Base-by-base conservation (phyloP, 1,284 basidiomycete genomes). In the Flammula alnicola region DNA sequence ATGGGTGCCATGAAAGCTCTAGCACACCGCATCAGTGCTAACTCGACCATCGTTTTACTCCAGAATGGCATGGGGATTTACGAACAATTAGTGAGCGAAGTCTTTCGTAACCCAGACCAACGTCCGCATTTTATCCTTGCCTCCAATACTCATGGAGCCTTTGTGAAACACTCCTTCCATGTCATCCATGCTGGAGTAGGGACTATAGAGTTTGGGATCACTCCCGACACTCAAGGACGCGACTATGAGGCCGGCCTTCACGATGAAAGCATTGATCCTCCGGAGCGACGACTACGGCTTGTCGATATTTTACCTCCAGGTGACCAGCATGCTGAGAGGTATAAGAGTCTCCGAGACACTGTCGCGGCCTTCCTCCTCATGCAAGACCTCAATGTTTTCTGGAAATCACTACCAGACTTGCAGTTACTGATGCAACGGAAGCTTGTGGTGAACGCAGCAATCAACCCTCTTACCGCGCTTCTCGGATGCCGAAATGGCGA, bases 61-160 rank as follows among this genome's bases (percentile, higher is more conserved):
- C 92, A 97, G 65, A 98, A 98, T 66, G 95, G 87, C 66, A 76
- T 97, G 86, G 95, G 94, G 12, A 76, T 96, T 11, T 90, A 95
- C 67, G 95, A 98, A 61, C 72, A 83, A 54, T 76, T 98, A 44
- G 67, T 92, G 35, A 67, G 74, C 11, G 66, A 77, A 12, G 62
- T 93, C 38, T 99, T 95, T 72, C 85, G 79, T 31, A 86, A 94
- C 62, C 80, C 85, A 7, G 64, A 72, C 11, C 71, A 74, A 17
- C 83, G 95, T 27, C 96, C 96, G 5, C 85, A 93, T 63, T 93
- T 98, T 66, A 80, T 98, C 44, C 74, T 97, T 46, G 88, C 88
- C 6, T 85, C 84, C 19, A 93, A 90, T 47, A 91, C 87, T 1
- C 95, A 98, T 62, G 91, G 92, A 6, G 84, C 79, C 51, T 86